Conservation (phyloP, 2,329 filamentous ascomycete species). For the Fusarium nygamai region DNA sequence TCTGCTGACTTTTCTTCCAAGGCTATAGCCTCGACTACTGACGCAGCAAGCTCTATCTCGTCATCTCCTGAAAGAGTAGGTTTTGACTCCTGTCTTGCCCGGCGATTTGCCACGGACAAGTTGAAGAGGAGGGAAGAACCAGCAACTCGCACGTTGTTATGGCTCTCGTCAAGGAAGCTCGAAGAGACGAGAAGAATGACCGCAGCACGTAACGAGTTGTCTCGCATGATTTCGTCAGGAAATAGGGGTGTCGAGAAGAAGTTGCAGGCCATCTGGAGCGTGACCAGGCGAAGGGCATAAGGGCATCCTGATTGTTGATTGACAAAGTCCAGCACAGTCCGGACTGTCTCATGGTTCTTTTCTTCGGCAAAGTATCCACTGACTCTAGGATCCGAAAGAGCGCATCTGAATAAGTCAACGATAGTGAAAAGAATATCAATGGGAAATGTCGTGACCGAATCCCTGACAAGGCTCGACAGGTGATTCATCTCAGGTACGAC, state of each 20-base stretch:
- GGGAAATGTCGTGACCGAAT: slow-evolving; percentile 65
- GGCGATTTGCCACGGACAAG: slow-evolving; percentile 75
- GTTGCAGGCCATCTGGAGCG: slow-evolving; percentile 85
- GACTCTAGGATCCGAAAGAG: slow-evolving; percentile 80
- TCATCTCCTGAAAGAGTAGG: slow-evolving; percentile 73
- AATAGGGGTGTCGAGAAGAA: slow-evolving; percentile 82
- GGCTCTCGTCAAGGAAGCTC: slow-evolving; percentile 80
- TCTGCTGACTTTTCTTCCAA: slow-evolving; percentile 72
- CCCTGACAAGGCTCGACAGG: slow-evolving; percentile 70
- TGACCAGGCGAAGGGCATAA: slow-evolving; percentile 85
- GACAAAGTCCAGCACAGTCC: slow-evolving; percentile 68
- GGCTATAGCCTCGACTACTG: slow-evolving; percentile 77
- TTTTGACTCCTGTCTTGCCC: slow-evolving; percentile 65
- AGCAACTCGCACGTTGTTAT: slow-evolving; percentile 80
- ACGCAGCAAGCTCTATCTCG: slow-evolving; percentile 84
- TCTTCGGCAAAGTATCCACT: slow-evolving; percentile 88
- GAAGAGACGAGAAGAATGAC: slow-evolving; percentile 77
- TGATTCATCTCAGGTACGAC: slow-evolving; percentile 75
- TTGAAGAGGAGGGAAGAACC: slow-evolving; percentile 89
- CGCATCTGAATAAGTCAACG: slow-evolving; percentile 84
- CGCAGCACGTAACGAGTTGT: slow-evolving; percentile 61
- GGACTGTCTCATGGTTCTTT: slow-evolving; percentile 68
- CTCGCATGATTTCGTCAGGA: slow-evolving; percentile 67
- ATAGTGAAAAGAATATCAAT: slow-evolving; percentile 78
- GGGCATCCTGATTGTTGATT: slow-evolving; percentile 69